Base-by-base conservation (phyloP, 495 filamentous ascomycete genomes). In the Penicillium coffeae region DNA sequence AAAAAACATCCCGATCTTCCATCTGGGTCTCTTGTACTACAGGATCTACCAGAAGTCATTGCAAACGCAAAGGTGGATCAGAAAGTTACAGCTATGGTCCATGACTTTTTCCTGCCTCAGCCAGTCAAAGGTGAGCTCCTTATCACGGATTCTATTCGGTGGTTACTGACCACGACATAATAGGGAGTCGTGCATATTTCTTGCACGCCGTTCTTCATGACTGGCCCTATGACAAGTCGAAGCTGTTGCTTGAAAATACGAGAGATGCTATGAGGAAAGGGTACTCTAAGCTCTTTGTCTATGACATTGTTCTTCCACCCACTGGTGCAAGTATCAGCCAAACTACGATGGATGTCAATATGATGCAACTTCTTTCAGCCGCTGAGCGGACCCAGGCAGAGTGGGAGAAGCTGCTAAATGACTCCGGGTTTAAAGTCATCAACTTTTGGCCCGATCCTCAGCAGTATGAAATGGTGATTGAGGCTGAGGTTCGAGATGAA, bases 401-500 rank as follows among this genome's bases (percentile, higher is more conserved):
- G 19, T 80, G 76, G 74, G 47, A 55, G 34, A 52, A 52, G 10
- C 41, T 80, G 8, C 27, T 77, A 22, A 50, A 50, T 5, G 45
- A 47, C 5, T 70, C 66, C 8, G 75, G 77, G 0, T 56, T 82
- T n/a, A 58, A 58, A 22, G 51, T 76, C 33, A 41, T 64, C 21
- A 65, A 69, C 21, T 71, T 78, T 15, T 76, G 59, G 62, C 62
- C 59, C 15, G 59, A 62, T 42, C 56, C 54, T 34, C 54, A 59
- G 42, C 45, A 52, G 30, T 65, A 65, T 53, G 56, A 63, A 38
- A 62, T 62, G 54, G n/a, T 65, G 2, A 60, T 63, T 48, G 62
- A 65, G 42, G 62, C 56, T 1, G 59, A 63, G 34, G 14, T 59
- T 30, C 93, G 62, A 95, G 91, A 59, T 92, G 89, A 68, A 89